Evolutionary conservation across 1,139 yeast species (phyloP), one percentile per base, ranked within the genome.

Genomic region (Kluyveromyces marxianus): DNA sequence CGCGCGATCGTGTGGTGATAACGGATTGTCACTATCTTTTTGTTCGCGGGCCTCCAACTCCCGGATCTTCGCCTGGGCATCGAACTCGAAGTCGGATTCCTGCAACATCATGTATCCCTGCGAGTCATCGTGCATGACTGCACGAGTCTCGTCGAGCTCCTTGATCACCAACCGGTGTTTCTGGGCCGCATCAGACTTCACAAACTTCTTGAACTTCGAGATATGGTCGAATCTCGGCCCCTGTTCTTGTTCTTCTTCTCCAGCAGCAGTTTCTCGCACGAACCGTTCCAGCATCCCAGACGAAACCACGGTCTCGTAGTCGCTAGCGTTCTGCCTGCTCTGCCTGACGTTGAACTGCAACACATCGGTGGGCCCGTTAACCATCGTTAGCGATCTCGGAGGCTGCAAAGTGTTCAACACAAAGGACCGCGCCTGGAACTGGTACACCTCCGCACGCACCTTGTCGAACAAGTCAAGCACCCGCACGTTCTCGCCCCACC

Each of bases 1-100:
- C 33, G 50, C 44, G 35, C 39, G 42, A 25, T 60, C 60, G 38
- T 61, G 66, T 28, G 42, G 47, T 24, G 49, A 38, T 5, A 49
- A 42, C 7, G 25, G 21, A n/a, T 48, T 41, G 37, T 28, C 21
- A 14, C 21, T 14, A 14, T 14, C 21, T 14, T 14, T 14, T 14
- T 14, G 21, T 14, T 14, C 21, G 25, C 47, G 47, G 7, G 46
- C 35, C 39, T 54, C 51, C 37, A 63, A 42, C 38, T 59, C 60
- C 8, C 47, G 39, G 5, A 62, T 57, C 43, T 55, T 59, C 4
- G 44, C 50, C 8, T 43, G 4, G 2, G 55, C 52, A 50, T 63
- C 58, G 36, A 63, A 60, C 36, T 52, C 54, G 35, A 63, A 63
- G 40, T 57, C 60, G 7, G 50, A 52, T 10, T 48, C 40, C 7